These are phyloP conservation scores for Termitomyces heimii DNA, from an alignment of 768 basidiomycete genomes.

Conservation along the genomic window DNA sequence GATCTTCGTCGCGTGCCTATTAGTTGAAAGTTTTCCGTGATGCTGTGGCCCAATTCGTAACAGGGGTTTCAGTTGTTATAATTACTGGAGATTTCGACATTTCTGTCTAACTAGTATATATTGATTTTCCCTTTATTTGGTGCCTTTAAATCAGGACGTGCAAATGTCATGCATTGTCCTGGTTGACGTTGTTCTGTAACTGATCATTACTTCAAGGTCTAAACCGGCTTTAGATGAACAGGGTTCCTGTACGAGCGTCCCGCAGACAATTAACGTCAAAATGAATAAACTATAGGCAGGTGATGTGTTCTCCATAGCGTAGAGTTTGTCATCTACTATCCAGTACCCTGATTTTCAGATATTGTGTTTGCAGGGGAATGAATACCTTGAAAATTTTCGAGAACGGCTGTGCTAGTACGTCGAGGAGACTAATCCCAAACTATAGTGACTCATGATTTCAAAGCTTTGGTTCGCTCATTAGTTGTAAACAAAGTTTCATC, in stretches of 20 bases:
- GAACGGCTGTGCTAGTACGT: not conserved
- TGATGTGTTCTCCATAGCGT: not conserved
- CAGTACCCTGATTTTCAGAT: not conserved
- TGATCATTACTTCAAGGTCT: too few species aligned
- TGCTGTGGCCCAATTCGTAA: too few species aligned
- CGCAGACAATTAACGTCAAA: not conserved
- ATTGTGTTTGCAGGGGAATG: conserved; percentile 1
- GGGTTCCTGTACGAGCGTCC: not conserved
- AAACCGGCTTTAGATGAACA: not conserved
- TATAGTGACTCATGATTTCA: not conserved
- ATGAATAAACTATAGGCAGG: not conserved
- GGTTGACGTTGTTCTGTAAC: not conserved
- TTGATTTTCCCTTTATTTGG: too few species aligned
- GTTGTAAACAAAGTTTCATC: not conserved
- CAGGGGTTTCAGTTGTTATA: too few species aligned
- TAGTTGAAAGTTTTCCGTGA: too few species aligned
- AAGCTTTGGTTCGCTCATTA: not conserved
- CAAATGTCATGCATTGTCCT: too few species aligned
- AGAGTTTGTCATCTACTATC: not conserved
- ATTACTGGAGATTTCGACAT: too few species aligned
- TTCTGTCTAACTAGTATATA: too few species aligned
- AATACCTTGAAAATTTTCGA: not conserved
- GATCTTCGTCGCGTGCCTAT: not conserved
- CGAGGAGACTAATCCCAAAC: not conserved
- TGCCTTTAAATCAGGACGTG: too few species aligned